Evolutionary conservation across 1,284 basidiomycete species (phyloP), one percentile per base, ranked within the genome.

Genomic region (Phellinidium pouzarii): DNA sequence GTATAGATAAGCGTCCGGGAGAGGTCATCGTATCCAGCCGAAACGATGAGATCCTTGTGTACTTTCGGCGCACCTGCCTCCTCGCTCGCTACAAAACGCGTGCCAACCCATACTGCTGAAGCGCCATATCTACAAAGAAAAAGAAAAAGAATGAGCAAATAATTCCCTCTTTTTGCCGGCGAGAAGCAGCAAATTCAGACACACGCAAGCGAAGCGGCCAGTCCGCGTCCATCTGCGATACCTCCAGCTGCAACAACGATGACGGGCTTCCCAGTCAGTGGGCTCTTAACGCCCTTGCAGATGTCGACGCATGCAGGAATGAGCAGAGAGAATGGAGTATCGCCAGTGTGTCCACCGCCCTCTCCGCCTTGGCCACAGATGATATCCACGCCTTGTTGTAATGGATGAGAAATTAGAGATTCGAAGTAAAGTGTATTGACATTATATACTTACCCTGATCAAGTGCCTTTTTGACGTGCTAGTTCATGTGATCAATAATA

Each of bases 61-160:
- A 72, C 80, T 58, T 80, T 80, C 11, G 90, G 84, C 1, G 91
- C 91, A 23, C 82, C 84, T 1, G 91, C 88, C 67, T 94, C 90
- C 38, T 73, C 78, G 58, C 81, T 82, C 6, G 91, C 91, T 44
- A 95, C 91, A 65, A 95, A 96, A 25, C 92, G 81, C 1, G 92
- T 94, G 34, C 92, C 92, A 51, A 93, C 88, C 91, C 91, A 93
- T 8, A 93, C 87, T 47, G 82, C 91, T 2, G 83, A 72, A 2
- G 90, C 90, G 49, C 91, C 91, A 56, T 84, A 84, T 37, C 79
- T 80, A 42, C 26, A 37, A 7, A 34, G 19, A 41, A 27, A 9
- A 27, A 9, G n/a, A 7, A 8, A 12, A 19, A 23, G 27, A 27
- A 27, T 34, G 9, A 23, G 37, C 26, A 9, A 20, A 25, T 27